Evolutionary conservation across 139 green algal species (phyloP), one percentile per base, ranked within the genome.

Genomic region (Zygnema circumcarinatum): DNA sequence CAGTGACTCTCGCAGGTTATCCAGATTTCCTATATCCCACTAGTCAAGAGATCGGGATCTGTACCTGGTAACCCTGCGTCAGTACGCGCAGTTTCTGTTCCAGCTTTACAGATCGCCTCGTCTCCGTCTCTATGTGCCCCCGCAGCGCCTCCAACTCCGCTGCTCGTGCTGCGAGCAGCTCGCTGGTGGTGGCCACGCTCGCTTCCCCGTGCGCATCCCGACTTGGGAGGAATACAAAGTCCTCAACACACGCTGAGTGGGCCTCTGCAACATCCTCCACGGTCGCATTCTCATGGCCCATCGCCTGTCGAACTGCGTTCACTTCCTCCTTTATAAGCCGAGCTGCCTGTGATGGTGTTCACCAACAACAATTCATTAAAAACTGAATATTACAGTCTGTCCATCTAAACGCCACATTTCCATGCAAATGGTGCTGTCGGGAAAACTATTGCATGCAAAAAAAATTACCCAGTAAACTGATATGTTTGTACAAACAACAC

Each of bases 121-220:
- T 40, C 3, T 91, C 86, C 22, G 7, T 54, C 36, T 91, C 69
- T 54, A 91, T 25, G 11, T 52, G 40, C 31, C 33, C 25, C 47
- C 85, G 25, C 72, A 91, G 3, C 2, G 29, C 1, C 73, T 91
- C 87, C 1, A 91, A 81, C 87, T 91, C 67, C n/a, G 32, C 72
- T 67, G 81, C 31, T 67, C 76, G 38, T 32, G 86, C 86, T n/a
- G 53, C 84, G 42, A 83, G 32, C 54, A 33, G 39, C 32, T 90
- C 85, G 39, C 31, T 56, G 22, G 16, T 89, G 16, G 36, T 47
- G n/a, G 85, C 76, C 21, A 90, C 79, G 39, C 79, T 88, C 47
- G 85, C 85, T 2, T 81, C 76, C 1, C 41, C 85, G 29, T 72
- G 73, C 11, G 56, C n/a, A 20, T 36, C 54, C 75, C 85, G 35